Evolutionary conservation across 352 stramenopile species (phyloP).

Genomic region (Phytopythium aichiense): DNA sequence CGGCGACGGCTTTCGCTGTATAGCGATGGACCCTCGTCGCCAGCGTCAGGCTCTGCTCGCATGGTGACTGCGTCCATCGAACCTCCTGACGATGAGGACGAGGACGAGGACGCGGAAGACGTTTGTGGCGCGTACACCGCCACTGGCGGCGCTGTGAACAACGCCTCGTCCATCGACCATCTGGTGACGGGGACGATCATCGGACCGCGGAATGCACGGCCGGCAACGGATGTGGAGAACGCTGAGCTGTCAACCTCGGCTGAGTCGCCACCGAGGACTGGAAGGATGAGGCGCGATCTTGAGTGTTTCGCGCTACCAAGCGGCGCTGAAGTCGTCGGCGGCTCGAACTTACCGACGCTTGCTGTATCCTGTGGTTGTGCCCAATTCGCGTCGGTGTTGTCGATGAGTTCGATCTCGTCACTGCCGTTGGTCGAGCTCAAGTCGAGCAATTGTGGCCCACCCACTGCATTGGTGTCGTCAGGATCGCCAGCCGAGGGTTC

Average conservation of each 20-base stretch:
- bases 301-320: neutral
- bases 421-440: neutral
- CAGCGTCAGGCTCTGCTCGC: neutral
- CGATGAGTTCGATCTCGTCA: neutral
- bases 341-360: neutral
- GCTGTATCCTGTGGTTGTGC: too few species aligned
- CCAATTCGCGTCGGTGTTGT: neutral
- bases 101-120: neutral
- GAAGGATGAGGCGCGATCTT: neutral
- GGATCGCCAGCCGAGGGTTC: neutral
- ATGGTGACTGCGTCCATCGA: neutral
- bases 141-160: neutral
- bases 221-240: neutral
- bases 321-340: neutral
- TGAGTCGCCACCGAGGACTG: neutral
- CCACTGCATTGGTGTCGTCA: neutral
- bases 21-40: neutral
- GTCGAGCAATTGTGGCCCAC: neutral
- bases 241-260: neutral
- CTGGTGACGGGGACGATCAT: neutral
- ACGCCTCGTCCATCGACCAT: neutral
- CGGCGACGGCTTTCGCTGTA: neutral
- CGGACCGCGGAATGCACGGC: neutral
- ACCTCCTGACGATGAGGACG: neutral
- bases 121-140: neutral